These are phyloP conservation scores for Amylostereum areolatum DNA, from an alignment of 1,284 basidiomycete species.

Conservation along the genomic window DNA sequence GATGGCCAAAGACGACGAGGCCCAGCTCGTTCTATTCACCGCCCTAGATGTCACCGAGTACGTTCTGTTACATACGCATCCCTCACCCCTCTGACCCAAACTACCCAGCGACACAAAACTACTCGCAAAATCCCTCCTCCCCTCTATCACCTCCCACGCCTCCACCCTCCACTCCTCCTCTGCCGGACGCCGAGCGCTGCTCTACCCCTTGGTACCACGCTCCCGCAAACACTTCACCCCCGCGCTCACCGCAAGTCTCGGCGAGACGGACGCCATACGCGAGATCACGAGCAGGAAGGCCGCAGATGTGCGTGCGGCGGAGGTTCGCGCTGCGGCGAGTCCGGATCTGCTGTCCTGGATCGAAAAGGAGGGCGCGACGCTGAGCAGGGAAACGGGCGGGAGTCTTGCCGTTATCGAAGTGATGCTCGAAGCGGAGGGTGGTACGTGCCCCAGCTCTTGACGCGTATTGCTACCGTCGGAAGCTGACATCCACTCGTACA, in stretches of 20 bases:
- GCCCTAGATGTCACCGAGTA: slow-evolving; percentile 87
- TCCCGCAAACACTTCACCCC: slow-evolving; percentile 80
- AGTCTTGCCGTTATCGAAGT: slow-evolving; percentile 74
- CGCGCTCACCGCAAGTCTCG: slow-evolving; percentile 59
- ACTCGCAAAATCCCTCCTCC: slow-evolving; percentile 69
- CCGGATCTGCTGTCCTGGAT: slow-evolving; percentile 65
- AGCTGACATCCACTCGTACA: slow-evolving; percentile 22
- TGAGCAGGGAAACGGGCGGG: slow-evolving; percentile 71
- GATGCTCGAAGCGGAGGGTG: slow-evolving; percentile 77
- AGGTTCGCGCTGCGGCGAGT: slow-evolving; percentile 68
- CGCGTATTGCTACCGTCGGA: slow-evolving; percentile 1
- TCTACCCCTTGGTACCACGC: slow-evolving; percentile 78
- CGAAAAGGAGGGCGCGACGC: slow-evolving; percentile 46
- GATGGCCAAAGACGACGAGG: slow-evolving; percentile 82
- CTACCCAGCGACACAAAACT: slow-evolving; percentile 79
- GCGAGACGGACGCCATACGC: slow-evolving; percentile 62
- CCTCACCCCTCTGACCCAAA: slow-evolving; percentile 7
- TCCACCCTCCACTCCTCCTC: slow-evolving; percentile 48
- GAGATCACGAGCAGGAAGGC: slow-evolving; percentile 80
- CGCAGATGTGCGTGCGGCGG: slow-evolving; percentile 48
- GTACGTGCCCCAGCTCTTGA: slow-evolving; percentile 35
- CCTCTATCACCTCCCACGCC: slow-evolving; percentile 52
- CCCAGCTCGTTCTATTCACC: slow-evolving; percentile 83
- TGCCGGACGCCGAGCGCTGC: slow-evolving; percentile 71
- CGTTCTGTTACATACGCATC: slow-evolving; percentile 18